phyloP scores from a whole-genome alignment of 192 early-diverging fungal species.

The Backusella morwellensis region DNA sequence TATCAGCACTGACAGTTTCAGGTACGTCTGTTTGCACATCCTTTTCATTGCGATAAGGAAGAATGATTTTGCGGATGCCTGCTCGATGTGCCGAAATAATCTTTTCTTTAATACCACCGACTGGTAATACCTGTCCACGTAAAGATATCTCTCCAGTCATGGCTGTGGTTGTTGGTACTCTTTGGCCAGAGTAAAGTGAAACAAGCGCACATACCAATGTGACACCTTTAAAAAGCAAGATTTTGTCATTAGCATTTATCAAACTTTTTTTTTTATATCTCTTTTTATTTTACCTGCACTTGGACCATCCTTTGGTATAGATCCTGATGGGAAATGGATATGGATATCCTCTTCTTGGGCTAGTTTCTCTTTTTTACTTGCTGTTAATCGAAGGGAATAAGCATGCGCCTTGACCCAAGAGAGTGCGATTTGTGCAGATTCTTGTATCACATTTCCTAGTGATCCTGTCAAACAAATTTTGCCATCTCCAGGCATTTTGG shows the following conservation, averaged over 20 bases:
- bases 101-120: constrained; percentile 90
- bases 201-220: constrained; percentile 78
- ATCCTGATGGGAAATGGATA: constrained; percentile 84
- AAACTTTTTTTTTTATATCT: neutral
- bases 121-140: constrained; percentile 75
- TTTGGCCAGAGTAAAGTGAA: constrained; percentile 62
- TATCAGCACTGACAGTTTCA: constrained; percentile 57
- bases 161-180: constrained; percentile 54
- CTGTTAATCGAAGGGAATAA: constrained; percentile 51
- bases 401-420: constrained; percentile 78
- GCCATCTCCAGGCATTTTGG: constrained; percentile 71
- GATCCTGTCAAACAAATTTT: constrained; percentile 67
- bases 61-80: constrained; percentile 69
- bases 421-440: constrained; percentile 75
- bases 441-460: constrained; percentile 85
- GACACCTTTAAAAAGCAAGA: constrained; percentile 30
- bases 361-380: constrained; percentile 37
- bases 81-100: constrained; percentile 78
- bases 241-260: constrained; percentile 6
- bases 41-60: constrained; percentile 70
- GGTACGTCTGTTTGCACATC: constrained; percentile 75
- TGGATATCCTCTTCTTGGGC: constrained; percentile 74
- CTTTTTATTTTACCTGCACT: constrained; percentile 45
- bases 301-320: constrained; percentile 82
- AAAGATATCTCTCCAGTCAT: constrained; percentile 92